Conservation (phyloP, 169 alveolate species). For the Besnoitia besnoiti region DNA sequence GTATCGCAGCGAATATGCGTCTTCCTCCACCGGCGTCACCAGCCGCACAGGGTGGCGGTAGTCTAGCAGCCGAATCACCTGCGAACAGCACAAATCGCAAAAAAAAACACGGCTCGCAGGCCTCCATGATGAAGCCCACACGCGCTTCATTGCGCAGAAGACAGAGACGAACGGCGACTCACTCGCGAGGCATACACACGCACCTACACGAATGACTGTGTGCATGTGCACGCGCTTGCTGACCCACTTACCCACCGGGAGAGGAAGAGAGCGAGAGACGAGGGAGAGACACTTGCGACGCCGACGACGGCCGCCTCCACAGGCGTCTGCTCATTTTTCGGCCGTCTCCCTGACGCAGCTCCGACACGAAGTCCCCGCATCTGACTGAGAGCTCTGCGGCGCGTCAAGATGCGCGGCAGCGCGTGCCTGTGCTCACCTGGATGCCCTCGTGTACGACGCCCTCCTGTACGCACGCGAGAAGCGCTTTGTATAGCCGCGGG, state of each 20-base stretch:
- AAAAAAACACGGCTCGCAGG: too few relatives aligned
- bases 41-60: conserved; percentile 74
- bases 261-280: neutral
- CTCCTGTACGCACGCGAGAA: neutral
- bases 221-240: too few relatives aligned
- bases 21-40: conserved; percentile 68
- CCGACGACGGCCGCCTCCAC: neutral
- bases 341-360: neutral
- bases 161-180: too few relatives aligned
- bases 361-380: neutral
- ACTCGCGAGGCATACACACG: too few relatives aligned
- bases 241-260: neutral
- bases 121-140: too few relatives aligned
- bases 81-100: too few relatives aligned
- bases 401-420: too few relatives aligned
- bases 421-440: neutral
- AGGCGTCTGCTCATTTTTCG: neutral
- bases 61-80: conserved; percentile 62
- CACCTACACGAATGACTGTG: too few relatives aligned
- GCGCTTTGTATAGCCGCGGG: conserved; percentile 30
- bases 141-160: too few relatives aligned
- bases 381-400: too few relatives aligned
- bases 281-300: neutral
- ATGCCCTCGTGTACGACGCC: conserved; percentile 1
- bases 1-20: conserved; percentile 44